These are phyloP conservation scores for Xenoacremonium recifei DNA, from an alignment of 2,329 filamentous ascomycete species.

Conservation along the genomic window DNA sequence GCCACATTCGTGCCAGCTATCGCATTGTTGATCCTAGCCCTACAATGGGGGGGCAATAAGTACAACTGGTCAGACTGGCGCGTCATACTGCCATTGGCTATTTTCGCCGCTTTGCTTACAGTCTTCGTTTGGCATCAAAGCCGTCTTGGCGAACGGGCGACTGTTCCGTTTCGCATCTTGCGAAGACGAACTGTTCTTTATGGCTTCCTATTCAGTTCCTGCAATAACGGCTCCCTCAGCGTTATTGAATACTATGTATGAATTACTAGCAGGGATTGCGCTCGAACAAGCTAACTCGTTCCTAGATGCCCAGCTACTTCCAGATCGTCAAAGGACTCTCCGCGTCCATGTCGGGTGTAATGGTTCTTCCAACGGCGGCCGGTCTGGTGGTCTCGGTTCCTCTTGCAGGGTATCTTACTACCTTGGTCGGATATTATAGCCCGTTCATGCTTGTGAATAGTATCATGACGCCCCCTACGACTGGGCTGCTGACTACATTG, in stretches of 20 bases:
- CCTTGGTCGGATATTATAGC: background rate
- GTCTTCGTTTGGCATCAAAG: background rate
- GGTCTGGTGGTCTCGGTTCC: background rate
- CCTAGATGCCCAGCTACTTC: background rate
- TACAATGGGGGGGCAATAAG: background rate
- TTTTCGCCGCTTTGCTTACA: background rate
- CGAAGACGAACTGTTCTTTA: background rate
- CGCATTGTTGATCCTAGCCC: background rate
- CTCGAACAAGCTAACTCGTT: too few relatives aligned
- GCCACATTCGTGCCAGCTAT: background rate
- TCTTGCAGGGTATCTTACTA: background rate
- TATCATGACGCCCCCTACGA: background rate
- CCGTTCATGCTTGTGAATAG: background rate
- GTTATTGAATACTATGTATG: background rate
- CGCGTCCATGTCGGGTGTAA: background rate
- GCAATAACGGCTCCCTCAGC: background rate
- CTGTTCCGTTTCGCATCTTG: background rate
- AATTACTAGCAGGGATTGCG: too few relatives aligned
- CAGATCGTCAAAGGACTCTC: background rate
- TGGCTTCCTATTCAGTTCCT: background rate
- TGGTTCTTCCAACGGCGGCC: background rate
- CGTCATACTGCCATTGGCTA: background rate
- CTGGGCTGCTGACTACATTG: background rate
- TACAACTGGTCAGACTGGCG: background rate
- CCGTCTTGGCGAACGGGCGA: background rate